Conservation (phyloP, 2,329 filamentous ascomycete genomes). For the Laburnicola sp. region DNA sequence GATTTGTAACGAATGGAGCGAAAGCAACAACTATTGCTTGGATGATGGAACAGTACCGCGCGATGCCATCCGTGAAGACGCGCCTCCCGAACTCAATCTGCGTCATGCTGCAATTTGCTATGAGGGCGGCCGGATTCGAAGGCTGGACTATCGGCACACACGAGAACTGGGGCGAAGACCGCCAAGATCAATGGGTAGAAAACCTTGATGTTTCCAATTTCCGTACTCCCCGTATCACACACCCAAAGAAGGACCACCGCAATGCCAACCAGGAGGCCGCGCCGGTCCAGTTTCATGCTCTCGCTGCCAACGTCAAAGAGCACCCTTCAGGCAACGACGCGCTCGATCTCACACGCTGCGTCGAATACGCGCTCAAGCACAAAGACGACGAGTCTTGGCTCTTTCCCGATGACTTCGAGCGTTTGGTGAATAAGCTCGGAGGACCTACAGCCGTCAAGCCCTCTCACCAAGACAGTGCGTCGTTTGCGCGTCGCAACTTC, state of each 20-base stretch:
- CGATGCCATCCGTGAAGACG: neutral
- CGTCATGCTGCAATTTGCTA: conserved; percentile 9
- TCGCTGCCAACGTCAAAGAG: conserved; percentile 7
- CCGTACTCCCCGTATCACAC: conserved; percentile 18
- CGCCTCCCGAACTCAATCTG: conserved; percentile 4
- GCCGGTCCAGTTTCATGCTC: conserved; percentile 7
- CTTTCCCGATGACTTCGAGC: conserved; percentile 11
- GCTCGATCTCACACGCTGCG: conserved; percentile 16
- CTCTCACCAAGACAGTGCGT: conserved; percentile 5
- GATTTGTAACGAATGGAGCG: conserved; percentile 14
- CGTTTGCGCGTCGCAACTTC: neutral
- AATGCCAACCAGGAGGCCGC: neutral
- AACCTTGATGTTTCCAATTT: conserved; percentile 25
- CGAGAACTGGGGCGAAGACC: neutral
- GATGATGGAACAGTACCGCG: conserved; percentile 12
- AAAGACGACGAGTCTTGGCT: conserved; percentile 5
- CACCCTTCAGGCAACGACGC: conserved; percentile 11
- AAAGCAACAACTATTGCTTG: neutral
- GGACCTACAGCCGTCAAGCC: neutral
- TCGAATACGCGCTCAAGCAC: conserved; percentile 8
- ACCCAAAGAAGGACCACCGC: neutral
- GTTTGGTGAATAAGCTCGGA: conserved; percentile 8
- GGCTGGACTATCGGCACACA: conserved; percentile 22
- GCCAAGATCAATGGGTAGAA: neutral
- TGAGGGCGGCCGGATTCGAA: conserved; percentile 13